Conservation (phyloP, 1,284 basidiomycete genomes). For the Apiotrichum akiyoshidainum region DNA sequence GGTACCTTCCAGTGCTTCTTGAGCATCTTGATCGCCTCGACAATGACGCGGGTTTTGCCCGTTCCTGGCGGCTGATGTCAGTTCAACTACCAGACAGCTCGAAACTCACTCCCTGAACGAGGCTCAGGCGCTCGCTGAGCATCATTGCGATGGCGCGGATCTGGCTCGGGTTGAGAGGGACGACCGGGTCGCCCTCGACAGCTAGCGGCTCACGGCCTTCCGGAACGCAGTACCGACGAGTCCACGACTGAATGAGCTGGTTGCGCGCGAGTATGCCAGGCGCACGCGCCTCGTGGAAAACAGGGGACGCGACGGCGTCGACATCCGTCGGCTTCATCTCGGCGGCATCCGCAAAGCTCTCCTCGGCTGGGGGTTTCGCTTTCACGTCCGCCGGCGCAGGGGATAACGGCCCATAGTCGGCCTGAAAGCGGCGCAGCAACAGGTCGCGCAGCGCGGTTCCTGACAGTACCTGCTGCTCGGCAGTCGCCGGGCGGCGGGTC, state of each 20-base stretch:
- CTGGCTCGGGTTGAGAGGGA: conserved; percentile 76
- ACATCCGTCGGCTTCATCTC: conserved; percentile 35
- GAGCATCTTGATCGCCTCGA: conserved; percentile 75
- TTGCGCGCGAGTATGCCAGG: conserved; percentile 64
- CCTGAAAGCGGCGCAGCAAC: conserved; percentile 58
- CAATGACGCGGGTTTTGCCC: conserved; percentile 89
- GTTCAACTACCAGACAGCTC: neutral
- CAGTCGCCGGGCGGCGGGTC: conserved; percentile 39
- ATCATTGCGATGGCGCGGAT: conserved; percentile 79
- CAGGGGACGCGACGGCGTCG: conserved; percentile 32
- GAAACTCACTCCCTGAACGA: conserved; percentile 77
- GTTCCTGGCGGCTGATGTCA: conserved; percentile 79
- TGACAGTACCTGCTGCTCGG: conserved; percentile 57
- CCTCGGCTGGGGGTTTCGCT: neutral
- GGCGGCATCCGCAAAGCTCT: conserved; percentile 21
- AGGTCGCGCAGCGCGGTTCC: conserved; percentile 69
- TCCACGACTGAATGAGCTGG: conserved; percentile 72
- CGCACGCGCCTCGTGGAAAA: conserved; percentile 4
- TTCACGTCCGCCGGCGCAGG: neutral
- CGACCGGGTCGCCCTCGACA: conserved; percentile 74
- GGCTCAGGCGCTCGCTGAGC: conserved; percentile 70
- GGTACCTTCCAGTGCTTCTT: conserved; percentile 78
- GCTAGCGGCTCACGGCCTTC: conserved; percentile 57
- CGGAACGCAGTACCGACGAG: conserved; percentile 60
- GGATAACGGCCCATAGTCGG: conserved; percentile 32